Conservation (phyloP, 805 yeast species). For the Brettanomyces custersianus region DNA sequence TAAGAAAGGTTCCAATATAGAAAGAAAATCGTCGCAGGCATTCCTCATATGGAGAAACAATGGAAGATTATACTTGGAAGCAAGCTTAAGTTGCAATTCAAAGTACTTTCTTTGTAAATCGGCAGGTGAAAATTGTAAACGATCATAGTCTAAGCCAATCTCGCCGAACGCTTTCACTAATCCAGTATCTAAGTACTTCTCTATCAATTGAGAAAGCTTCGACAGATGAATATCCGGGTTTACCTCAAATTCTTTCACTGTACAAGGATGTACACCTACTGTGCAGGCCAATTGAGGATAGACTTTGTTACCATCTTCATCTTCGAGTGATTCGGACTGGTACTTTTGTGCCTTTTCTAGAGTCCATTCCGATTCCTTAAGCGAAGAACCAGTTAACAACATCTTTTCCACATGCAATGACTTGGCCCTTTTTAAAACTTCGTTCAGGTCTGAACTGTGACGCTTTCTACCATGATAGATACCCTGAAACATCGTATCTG, state of each 20-base stretch:
- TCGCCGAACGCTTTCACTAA: constrained; percentile 84
- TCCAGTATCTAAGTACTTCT: constrained; percentile 38
- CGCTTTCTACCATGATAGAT: constrained; percentile 53
- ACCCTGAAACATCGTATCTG: constrained; percentile 87
- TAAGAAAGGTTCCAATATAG: constrained; percentile 54
- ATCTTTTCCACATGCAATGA: constrained; percentile 56
- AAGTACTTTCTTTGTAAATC: constrained; percentile 64
- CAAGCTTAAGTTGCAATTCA: constrained; percentile 60
- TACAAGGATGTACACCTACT: constrained; percentile 94
- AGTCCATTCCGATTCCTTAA: constrained; percentile 57
- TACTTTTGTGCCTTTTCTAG: constrained; percentile 37
- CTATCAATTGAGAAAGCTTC: constrained; percentile 40
- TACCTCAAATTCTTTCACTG: constrained; percentile 47
- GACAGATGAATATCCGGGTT: constrained; percentile 34
- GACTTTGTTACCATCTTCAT: not conserved
- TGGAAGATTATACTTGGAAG: constrained; percentile 55
- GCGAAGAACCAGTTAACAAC: constrained; percentile 77
- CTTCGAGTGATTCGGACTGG: constrained; percentile 6
- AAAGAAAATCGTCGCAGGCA: constrained; percentile 71
- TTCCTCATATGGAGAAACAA: constrained; percentile 85
- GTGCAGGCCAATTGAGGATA: constrained; percentile 47
- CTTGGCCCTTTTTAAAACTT: constrained; percentile 60
- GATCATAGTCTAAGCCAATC: constrained; percentile 89
- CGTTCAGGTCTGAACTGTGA: constrained; percentile 59
- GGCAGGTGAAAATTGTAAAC: constrained; percentile 66